Conservation (phyloP, 164 flowering plant species). For the Berberis thunbergii region DNA sequence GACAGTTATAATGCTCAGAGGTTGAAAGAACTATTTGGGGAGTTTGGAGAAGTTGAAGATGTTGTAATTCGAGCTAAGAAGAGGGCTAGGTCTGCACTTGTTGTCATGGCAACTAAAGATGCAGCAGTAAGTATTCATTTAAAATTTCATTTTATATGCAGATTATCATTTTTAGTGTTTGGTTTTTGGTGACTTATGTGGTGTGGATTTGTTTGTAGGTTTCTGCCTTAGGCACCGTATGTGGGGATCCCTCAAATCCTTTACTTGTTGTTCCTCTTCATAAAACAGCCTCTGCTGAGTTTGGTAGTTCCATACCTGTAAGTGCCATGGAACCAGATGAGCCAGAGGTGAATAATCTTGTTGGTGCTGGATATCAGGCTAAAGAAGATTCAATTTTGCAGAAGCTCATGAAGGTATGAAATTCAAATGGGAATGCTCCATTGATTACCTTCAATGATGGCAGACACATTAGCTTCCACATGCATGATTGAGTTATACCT, state of each 20-base stretch:
- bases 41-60: constrained; percentile 82
- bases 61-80: constrained; percentile 44
- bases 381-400: constrained; percentile 59
- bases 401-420: constrained; percentile 57
- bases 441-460: too few species aligned
- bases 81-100: constrained; percentile 48
- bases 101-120: constrained; percentile 72
- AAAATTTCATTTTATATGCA: neutral
- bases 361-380: constrained; percentile 58
- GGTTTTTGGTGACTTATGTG: neutral
- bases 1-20: constrained; percentile 46
- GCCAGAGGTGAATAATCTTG: constrained; percentile 27
- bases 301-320: constrained; percentile 14
- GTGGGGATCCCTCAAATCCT: constrained; percentile 63
- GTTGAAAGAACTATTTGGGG: constrained; percentile 46
- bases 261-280: constrained; percentile 60
- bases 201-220: constrained; percentile 26
- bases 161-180: neutral
- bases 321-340: constrained; percentile 26
- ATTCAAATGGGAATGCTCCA: neutral
- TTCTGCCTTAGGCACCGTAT: constrained; percentile 45
- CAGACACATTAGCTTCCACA: too few species aligned
- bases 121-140: constrained; percentile 44
- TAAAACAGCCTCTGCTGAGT: constrained; percentile 22
- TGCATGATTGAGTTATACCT: too few species aligned